Evolutionary conservation across 768 basidiomycete genomes (phyloP).

Genomic region (Leccinum ochraceum): DNA sequence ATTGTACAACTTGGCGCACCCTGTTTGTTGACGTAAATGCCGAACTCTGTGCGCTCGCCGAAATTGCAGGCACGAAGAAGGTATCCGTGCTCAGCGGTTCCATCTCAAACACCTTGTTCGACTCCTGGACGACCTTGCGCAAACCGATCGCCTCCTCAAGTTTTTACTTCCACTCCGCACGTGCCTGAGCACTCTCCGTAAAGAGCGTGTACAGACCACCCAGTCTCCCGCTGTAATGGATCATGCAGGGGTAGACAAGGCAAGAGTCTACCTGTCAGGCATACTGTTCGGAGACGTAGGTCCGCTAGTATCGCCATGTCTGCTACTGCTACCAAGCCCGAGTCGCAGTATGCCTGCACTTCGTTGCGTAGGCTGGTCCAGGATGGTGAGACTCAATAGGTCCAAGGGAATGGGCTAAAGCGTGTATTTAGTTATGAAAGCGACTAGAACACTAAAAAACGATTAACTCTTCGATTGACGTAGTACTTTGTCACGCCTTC

Average conservation of each 20-base stretch:
- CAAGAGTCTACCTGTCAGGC: constrained; percentile 61
- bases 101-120: constrained; percentile 93
- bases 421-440: constrained; percentile 1
- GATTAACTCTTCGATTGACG: constrained; percentile 74
- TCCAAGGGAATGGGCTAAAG: constrained; percentile 89
- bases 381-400: constrained; percentile 77
- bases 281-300: constrained; percentile 26
- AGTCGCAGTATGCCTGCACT: constrained; percentile 70
- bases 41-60: constrained; percentile 70
- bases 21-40: constrained; percentile 88
- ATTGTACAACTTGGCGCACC: constrained; percentile 85
- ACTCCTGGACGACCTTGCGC: constrained; percentile 85
- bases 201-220: constrained; percentile 88
- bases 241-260: constrained; percentile 82
- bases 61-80: constrained; percentile 74
- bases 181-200: constrained; percentile 74
- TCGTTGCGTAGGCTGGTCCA: constrained; percentile 75
- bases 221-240: constrained; percentile 85
- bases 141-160: constrained; percentile 86
- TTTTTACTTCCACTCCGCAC: constrained; percentile 88
- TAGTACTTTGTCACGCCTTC: constrained; percentile 75
- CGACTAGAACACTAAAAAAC: neutral
- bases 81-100: constrained; percentile 88
- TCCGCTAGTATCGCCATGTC: constrained; percentile 30
- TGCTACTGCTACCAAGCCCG: constrained; percentile 39